These are phyloP conservation scores for Backusella circina DNA, from an alignment of 192 early-diverging fungal species.

Conservation along the genomic window DNA sequence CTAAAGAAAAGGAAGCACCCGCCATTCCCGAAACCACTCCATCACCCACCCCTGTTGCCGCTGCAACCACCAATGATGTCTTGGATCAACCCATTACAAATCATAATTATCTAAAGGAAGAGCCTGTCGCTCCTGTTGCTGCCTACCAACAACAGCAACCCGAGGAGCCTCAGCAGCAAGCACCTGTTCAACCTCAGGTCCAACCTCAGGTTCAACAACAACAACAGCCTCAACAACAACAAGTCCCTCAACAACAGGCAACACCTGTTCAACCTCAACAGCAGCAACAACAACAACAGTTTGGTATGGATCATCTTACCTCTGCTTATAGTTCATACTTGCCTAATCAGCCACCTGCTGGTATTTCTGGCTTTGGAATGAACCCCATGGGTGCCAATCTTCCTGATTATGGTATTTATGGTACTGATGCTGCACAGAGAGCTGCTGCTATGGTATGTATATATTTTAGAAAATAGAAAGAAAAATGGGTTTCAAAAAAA, in stretches of 20 bases:
- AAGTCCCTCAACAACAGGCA: neutral
- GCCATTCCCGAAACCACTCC: neutral
- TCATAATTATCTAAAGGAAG: neutral
- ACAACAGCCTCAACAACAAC: neutral
- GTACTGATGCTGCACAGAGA: slow-evolving; percentile 59
- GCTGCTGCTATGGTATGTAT: slow-evolving; percentile 22
- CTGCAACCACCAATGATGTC: neutral
- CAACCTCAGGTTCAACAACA: neutral
- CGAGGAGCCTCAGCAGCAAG: neutral
- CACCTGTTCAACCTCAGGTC: neutral
- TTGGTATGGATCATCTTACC: slow-evolving; percentile 41
- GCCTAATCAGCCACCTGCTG: slow-evolving; percentile 42
- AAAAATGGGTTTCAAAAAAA: neutral
- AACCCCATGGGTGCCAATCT: slow-evolving; percentile 43
- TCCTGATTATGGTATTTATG: slow-evolving; percentile 57
- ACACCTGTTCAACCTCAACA: slow-evolving; percentile 13
- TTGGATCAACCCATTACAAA: neutral
- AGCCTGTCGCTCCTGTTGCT: neutral
- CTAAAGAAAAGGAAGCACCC: neutral
- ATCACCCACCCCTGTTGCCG: neutral
- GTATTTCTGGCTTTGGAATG: slow-evolving; percentile 52
- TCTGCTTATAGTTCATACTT: slow-evolving; percentile 47
- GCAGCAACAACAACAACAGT: slow-evolving; percentile 37
- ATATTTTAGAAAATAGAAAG: neutral
- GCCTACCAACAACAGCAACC: neutral